Percentiles rank a stretch among this genome's conserved stretches.
These are phyloP conservation scores for Rhypophila decipiens DNA, from an alignment of 495 filamentous ascomycete genomes.

Conservation along the genomic window DNA sequence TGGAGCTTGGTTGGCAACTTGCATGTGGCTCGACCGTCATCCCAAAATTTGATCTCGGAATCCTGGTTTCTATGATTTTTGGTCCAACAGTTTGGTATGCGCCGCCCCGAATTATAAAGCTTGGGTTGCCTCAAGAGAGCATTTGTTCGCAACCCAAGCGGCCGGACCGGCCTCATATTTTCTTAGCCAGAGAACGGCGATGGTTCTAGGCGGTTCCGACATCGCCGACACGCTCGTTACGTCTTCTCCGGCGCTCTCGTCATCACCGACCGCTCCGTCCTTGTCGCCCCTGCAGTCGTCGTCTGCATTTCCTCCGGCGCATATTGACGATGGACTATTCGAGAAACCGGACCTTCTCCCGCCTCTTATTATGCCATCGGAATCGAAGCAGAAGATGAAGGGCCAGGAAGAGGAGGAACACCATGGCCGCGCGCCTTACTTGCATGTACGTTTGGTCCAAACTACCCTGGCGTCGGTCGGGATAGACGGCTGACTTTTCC, in stretches of 20 bases:
- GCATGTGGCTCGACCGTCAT: too few species aligned
- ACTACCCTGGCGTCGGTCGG: background rate
- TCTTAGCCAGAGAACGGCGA: constrained; percentile 13
- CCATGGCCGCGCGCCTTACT: constrained; percentile 39
- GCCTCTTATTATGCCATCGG: constrained; percentile 16
- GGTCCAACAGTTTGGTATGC: too few species aligned
- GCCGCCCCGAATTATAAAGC: background rate
- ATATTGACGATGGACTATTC: constrained; percentile 33
- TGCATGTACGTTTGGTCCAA: constrained; percentile 31
- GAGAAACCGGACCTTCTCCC: constrained; percentile 22
- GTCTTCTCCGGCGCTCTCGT: constrained; percentile 10
- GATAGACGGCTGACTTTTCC: background rate
- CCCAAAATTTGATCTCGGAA: background rate
- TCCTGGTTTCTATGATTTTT: constrained; percentile 5
- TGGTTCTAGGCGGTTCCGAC: constrained; percentile 26
- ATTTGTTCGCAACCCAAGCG: constrained; percentile 17
- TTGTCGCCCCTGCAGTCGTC: background rate
- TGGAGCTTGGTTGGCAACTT: background rate
- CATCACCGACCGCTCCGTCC: constrained; percentile 3
- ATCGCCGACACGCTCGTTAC: constrained; percentile 15
- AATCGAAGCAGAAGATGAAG: constrained; percentile 32
- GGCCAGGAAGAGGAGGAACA: constrained; percentile 36
- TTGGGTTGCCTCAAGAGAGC: background rate
- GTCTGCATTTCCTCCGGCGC: constrained; percentile 9
- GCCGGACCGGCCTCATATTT: constrained; percentile 13